These are phyloP conservation scores for Sphagnum magellanicum DNA, from an alignment of 228 moss, liverwort and hornwort species.

Conservation along the genomic window DNA sequence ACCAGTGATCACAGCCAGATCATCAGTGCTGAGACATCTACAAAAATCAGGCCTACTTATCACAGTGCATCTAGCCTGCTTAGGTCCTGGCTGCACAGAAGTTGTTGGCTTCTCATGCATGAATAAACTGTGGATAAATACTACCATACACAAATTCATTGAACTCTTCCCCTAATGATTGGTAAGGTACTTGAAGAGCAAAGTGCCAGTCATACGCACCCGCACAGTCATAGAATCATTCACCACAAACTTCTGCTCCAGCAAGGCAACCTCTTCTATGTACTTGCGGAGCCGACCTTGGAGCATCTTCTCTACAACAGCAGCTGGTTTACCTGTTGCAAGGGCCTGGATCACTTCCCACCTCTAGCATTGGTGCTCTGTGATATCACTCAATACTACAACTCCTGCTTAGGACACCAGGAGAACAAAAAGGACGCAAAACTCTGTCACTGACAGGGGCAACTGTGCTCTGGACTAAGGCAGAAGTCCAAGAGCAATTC, in stretches of 20 bases:
- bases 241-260: slow-evolving; percentile 85
- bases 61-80: not conserved
- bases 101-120: not conserved
- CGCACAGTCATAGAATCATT: slow-evolving; percentile 72
- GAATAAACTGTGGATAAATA: too few relatives aligned
- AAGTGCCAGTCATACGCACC: slow-evolving; percentile 14
- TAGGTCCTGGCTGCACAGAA: not conserved
- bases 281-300: slow-evolving; percentile 93
- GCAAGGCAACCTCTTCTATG: slow-evolving; percentile 72
- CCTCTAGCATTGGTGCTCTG: not conserved
- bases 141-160: not conserved
- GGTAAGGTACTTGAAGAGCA: not conserved
- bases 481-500: too few relatives aligned
- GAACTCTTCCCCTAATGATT: not conserved
- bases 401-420: not conserved
- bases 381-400: not conserved
- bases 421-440: too few relatives aligned
- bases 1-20: not conserved
- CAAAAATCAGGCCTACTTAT: not conserved
- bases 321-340: slow-evolving; percentile 71
- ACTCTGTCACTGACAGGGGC: too few relatives aligned
- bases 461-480: too few relatives aligned
- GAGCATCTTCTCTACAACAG: slow-evolving; percentile 86
- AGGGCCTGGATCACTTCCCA: slow-evolving; percentile 50
- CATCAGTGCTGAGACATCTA: not conserved